These are phyloP conservation scores for Psilocybe cubensis DNA, from an alignment of 768 basidiomycete species.

Conservation along the genomic window DNA sequence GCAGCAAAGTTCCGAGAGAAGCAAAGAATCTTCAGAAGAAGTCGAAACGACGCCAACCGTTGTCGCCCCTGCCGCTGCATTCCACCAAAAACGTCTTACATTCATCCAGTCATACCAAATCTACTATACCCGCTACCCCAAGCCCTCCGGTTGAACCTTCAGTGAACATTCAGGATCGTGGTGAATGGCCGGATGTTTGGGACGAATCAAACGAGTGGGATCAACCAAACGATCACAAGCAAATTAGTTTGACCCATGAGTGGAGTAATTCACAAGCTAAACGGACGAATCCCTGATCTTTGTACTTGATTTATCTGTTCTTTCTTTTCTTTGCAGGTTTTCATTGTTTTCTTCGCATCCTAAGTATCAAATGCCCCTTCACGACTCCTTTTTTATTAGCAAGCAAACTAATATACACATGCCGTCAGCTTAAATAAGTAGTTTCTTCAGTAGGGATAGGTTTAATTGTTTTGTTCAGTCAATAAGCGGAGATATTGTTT, in stretches of 20 bases:
- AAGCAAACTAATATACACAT: no score
- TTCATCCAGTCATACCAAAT: conserved; percentile 12
- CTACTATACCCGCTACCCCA: conserved; percentile 17
- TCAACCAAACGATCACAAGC: conserved; percentile 29
- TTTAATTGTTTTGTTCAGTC: no score
- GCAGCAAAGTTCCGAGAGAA: conserved; percentile 21
- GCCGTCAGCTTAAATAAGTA: conserved; percentile 24
- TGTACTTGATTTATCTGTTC: not conserved
- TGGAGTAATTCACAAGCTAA: conserved; percentile 10
- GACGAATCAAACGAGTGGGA: conserved; percentile 59
- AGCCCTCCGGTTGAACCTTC: conserved; percentile 9
- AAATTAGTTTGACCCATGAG: conserved; percentile 11
- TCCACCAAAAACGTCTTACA: not conserved
- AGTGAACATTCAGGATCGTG: conserved; percentile 12
- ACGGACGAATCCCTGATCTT: conserved; percentile 5
- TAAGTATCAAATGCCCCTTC: not conserved
- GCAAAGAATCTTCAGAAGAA: conserved; percentile 38
- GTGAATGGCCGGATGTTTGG: conserved; percentile 55
- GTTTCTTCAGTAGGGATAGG: conserved; percentile 15
- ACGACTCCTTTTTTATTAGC: not conserved
- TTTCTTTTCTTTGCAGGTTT: conserved; percentile 4
- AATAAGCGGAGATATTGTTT: no score
- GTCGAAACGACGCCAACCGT: conserved; percentile 42
- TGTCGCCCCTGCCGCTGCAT: conserved; percentile 26
- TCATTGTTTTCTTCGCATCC: not conserved